Evolutionary conservation across 106 monocot genomes (phyloP), one percentile per base, ranked within the genome.

Genomic region (Dactylorhiza incarnata): DNA sequence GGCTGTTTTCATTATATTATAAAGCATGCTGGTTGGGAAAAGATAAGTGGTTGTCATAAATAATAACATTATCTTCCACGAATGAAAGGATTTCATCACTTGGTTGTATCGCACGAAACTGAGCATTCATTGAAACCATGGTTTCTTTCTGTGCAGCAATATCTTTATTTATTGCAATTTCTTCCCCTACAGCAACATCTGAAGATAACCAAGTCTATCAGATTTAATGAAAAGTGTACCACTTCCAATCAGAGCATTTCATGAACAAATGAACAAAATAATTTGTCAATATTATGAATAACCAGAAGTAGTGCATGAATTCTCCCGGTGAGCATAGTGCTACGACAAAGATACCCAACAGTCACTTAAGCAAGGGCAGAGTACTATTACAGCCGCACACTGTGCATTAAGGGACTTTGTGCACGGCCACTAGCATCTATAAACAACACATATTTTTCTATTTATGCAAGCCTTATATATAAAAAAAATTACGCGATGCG

Each of bases 71-170:
- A 54, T 99, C 90, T 90, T 99, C 99, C 29, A 99, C 92, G 74
- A 92, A 94, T 58, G 99, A 90, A 75, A 99, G 89, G 73, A 94
- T 94, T 26, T 88, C 85, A n/a, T 86, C 75, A 68, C 85, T 90
- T 67, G 99, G 99, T 74, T 85, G 87, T 89, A 99, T 99, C 29
- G 94, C 81, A 77, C 99, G 91, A 80, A 94, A 94, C 74, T 92
- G 91, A 61, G 92, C 89, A 86, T 92, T 99, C 54, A 79, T 85
- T 67, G 99, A 92, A 73, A 90, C 76, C 74, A 90, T 82, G 76
- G 68, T 47, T 76, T 86, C 87, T 61, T 91, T 88, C 75, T 85
- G 91, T 26, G 45, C 80, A 79, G 70, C 49, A 44, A 82, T 84
- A 9, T 80, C 95, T 89, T 82, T 49, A 80, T 69, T 37, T 37